Percentiles rank a stretch among this genome's conserved stretches.
Conservation (phyloP, 116 monocot species). For the Trichopus zeylanicus region DNA sequence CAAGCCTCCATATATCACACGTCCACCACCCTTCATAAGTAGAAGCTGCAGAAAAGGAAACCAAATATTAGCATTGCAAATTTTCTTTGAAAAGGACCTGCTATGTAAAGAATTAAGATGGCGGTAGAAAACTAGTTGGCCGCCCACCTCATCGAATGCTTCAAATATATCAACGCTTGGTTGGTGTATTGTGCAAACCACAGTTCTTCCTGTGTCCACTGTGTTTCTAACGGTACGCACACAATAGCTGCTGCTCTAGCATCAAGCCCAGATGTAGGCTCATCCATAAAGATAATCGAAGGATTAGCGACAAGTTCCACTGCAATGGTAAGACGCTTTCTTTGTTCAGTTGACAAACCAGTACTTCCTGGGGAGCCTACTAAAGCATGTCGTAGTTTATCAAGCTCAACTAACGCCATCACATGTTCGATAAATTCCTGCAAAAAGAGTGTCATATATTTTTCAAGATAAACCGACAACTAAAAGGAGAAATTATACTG, state of each 20-base stretch:
- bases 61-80: background rate
- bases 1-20: slow-evolving; percentile 47
- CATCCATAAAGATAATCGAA: slow-evolving; percentile 58
- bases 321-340: slow-evolving; percentile 51
- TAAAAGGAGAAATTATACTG: background rate
- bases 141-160: slow-evolving; percentile 66
- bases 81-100: background rate
- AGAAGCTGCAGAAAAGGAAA: slow-evolving; percentile 35
- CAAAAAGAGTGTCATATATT: background rate
- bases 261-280: slow-evolving; percentile 57
- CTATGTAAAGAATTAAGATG: background rate
- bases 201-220: slow-evolving; percentile 61
- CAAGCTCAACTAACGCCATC: slow-evolving; percentile 46
- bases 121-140: background rate
- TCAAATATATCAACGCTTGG: slow-evolving; percentile 81
- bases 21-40: slow-evolving; percentile 51
- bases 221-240: slow-evolving; percentile 43
- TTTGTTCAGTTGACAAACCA: slow-evolving; percentile 60
- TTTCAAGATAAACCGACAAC: background rate
- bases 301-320: slow-evolving; percentile 57
- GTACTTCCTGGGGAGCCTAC: slow-evolving; percentile 41
- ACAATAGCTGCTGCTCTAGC: slow-evolving; percentile 62
- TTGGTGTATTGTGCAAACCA: slow-evolving; percentile 69
- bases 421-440: slow-evolving; percentile 49
- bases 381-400: slow-evolving; percentile 31